phyloP scores from a whole-genome alignment of 2,329 filamentous ascomycete species.

The Sporothrix brunneoviolacea region DNA sequence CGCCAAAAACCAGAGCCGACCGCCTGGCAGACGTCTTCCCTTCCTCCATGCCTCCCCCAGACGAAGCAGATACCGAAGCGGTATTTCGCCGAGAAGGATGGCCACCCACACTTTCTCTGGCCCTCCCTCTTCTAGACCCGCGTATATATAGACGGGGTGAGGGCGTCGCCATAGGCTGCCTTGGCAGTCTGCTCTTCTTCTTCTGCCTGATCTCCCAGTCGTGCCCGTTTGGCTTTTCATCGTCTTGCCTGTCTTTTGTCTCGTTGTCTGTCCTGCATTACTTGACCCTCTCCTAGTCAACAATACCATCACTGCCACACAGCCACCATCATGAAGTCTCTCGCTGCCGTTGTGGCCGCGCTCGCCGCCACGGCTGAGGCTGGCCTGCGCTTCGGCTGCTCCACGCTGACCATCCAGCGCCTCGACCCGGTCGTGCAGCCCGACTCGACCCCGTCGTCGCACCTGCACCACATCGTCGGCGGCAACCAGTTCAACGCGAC shows the following conservation, averaged over 20 bases:
- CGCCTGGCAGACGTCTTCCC: too few relatives aligned
- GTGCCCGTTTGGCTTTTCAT: too few relatives aligned
- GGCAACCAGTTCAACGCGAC: constrained; percentile 25
- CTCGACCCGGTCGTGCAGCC: constrained; percentile 19
- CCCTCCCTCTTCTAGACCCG: not conserved
- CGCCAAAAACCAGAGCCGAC: not conserved
- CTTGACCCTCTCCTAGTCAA: not conserved
- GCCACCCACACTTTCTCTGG: not conserved
- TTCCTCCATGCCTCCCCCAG: too few relatives aligned
- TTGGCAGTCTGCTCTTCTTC: not conserved
- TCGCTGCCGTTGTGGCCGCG: constrained; percentile 21
- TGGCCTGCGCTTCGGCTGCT: constrained; percentile 31
- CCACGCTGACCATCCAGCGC: constrained; percentile 29
- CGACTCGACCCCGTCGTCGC: constrained; percentile 13
- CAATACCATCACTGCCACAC: not conserved
- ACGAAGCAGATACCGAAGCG: not conserved
- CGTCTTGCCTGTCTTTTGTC: not conserved
- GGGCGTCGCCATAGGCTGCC: not conserved
- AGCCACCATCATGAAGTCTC: constrained; percentile 24
- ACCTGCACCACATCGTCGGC: constrained; percentile 19
- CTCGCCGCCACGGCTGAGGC: constrained; percentile 25
- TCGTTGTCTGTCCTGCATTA: not conserved
- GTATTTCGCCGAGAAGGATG: not conserved
- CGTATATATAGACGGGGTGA: not conserved
- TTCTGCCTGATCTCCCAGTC: too few relatives aligned